Percentiles rank a stretch among this genome's conserved stretches.
Conservation (phyloP, 495 filamentous ascomycete species). For the Hyaloscypha hepaticicola region DNA sequence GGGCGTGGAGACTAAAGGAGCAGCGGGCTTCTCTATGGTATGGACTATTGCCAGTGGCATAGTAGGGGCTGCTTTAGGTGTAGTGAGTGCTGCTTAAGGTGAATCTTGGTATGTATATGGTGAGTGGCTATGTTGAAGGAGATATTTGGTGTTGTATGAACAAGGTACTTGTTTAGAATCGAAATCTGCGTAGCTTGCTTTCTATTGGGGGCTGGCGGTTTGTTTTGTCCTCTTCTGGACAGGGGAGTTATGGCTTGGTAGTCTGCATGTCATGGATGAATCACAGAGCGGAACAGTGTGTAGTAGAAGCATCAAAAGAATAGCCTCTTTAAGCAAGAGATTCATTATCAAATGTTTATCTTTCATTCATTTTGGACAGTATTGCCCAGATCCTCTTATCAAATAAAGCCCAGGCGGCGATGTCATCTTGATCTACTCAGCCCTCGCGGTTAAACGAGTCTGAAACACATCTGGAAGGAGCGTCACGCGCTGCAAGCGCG, state of each 20-base stretch:
- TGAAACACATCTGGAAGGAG: constrained; percentile 22
- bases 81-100: constrained; percentile 45
- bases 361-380: background rate
- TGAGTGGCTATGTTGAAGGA: background rate
- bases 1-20: constrained; percentile 66
- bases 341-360: background rate
- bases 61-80: constrained; percentile 55
- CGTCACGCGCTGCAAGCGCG: constrained; percentile 13
- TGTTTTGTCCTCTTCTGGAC: constrained; percentile 1
- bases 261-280: background rate
- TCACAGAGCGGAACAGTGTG: background rate
- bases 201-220: background rate
- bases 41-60: constrained; percentile 64
- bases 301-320: background rate
- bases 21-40: constrained; percentile 64
- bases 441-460: background rate
- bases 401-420: no score
- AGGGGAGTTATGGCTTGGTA: constrained; percentile 5
- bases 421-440: no score
- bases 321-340: background rate
- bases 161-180: background rate
- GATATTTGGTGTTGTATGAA: constrained; percentile 1
- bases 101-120: background rate
- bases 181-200: background rate
- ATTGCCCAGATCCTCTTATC: background rate